Percentiles rank a stretch among this genome's conserved stretches.
Conservation (phyloP, 139 green algal genomes). For the Chlorella sp. region DNA sequence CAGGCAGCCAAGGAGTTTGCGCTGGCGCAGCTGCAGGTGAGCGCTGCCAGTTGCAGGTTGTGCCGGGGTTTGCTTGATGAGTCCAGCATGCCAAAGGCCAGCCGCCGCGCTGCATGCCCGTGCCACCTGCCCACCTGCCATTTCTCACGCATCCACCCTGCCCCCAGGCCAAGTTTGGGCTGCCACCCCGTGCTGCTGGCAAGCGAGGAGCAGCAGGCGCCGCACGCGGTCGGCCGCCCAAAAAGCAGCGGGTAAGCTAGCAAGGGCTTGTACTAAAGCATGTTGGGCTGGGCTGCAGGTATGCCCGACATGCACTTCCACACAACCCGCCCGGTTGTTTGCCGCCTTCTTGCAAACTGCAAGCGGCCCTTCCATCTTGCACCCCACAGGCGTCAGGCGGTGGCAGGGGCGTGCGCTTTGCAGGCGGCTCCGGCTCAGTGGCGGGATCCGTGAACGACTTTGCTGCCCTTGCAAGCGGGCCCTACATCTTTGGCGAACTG, state of each 20-base stretch:
- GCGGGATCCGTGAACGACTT: neutral
- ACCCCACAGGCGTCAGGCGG: neutral
- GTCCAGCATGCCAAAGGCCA: too few relatives aligned
- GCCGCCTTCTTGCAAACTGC: neutral
- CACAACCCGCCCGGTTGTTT: too few relatives aligned
- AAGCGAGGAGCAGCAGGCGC: neutral
- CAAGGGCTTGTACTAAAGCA: neutral
- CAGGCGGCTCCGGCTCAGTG: neutral
- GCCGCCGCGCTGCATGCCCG: too few relatives aligned
- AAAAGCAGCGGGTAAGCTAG: too few relatives aligned
- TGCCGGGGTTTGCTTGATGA: too few relatives aligned
- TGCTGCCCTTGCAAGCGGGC: neutral
- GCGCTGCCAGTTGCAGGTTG: neutral
- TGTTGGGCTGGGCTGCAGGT: neutral
- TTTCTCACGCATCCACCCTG: too few relatives aligned
- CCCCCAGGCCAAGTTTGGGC: too few relatives aligned
- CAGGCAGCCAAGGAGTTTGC: too few relatives aligned
- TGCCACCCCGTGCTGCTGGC: neutral
- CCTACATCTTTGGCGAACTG: neutral
- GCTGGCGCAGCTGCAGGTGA: neutral
- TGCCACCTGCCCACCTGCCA: too few relatives aligned
- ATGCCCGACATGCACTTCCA: too few relatives aligned
- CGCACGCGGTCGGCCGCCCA: neutral
- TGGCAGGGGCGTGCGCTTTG: conserved; percentile 9
- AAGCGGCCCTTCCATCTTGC: neutral